A percentile compares a stretch with the other conserved stretches of the same genome.
phyloP scores from a whole-genome alignment of 495 filamentous ascomycete species.

The Pyrenula massariospora region DNA sequence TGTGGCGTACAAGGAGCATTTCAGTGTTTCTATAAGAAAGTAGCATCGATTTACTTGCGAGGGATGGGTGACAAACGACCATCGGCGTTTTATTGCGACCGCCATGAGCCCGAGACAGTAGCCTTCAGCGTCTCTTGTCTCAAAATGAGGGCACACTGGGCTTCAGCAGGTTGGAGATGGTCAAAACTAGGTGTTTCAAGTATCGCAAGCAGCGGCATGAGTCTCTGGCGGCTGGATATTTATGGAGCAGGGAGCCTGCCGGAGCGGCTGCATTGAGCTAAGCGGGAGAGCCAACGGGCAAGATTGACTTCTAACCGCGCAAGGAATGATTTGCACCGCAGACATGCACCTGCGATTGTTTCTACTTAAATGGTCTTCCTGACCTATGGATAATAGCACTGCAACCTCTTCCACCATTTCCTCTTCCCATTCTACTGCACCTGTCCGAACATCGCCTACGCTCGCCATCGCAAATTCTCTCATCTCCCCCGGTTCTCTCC shows the following conservation, averaged over 20 bases:
- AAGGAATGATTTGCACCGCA: background rate
- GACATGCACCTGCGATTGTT: background rate
- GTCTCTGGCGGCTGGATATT: no score
- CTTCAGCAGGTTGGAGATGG: no score
- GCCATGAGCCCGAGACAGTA: no score
- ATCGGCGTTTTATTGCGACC: no score
- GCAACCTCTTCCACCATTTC: background rate
- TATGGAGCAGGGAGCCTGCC: background rate
- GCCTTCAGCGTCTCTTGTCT: no score
- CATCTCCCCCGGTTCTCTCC: constrained; percentile 28
- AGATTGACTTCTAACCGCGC: background rate
- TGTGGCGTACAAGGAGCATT: no score
- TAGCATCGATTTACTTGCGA: no score
- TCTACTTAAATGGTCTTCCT: background rate
- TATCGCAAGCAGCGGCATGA: no score
- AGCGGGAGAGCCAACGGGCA: background rate
- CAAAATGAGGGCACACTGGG: no score
- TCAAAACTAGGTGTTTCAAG: no score
- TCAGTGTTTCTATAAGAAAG: no score
- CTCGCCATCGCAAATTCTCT: constrained; percentile 6
- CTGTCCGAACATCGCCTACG: background rate
- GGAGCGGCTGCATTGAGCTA: background rate
- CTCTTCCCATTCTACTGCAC: background rate
- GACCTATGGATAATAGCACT: background rate
- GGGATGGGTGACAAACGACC: no score